Conservation (phyloP, 805 yeast genomes). For the Tetrapisispora phaffii region DNA sequence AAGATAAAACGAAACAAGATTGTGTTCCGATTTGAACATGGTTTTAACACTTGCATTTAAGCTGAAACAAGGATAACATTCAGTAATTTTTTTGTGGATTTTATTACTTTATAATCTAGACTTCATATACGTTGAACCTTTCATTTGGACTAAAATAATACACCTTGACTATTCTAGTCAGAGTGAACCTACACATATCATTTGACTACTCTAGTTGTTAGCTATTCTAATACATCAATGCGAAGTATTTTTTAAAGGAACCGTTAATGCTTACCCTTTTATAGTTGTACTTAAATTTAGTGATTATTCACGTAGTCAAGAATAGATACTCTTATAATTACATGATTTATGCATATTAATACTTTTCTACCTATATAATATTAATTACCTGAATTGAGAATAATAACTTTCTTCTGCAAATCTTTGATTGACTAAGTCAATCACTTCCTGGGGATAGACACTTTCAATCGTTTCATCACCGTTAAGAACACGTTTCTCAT, state of each 20-base stretch:
- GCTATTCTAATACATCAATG: not conserved
- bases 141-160: not conserved
- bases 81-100: no score
- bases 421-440: conserved; percentile 49
- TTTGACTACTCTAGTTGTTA: not conserved
- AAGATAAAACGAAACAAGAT: no score
- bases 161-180: not conserved
- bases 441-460: conserved; percentile 53
- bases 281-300: not conserved
- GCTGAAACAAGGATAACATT: no score
- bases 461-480: conserved; percentile 56
- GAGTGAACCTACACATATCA: not conserved
- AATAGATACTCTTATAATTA: not conserved
- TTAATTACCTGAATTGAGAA: conserved; percentile 36
- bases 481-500: conserved; percentile 63
- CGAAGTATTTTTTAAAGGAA: not conserved
- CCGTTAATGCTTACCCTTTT: not conserved
- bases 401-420: conserved; percentile 70
- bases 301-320: not conserved
- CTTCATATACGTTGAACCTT: no score
- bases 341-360: not conserved
- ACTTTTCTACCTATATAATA: not conserved
- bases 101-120: no score
- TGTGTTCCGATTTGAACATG: no score
- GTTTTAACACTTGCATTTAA: no score